These are phyloP conservation scores for Aspergillus biplanus DNA, from an alignment of 495 filamentous ascomycete species.

Conservation along the genomic window DNA sequence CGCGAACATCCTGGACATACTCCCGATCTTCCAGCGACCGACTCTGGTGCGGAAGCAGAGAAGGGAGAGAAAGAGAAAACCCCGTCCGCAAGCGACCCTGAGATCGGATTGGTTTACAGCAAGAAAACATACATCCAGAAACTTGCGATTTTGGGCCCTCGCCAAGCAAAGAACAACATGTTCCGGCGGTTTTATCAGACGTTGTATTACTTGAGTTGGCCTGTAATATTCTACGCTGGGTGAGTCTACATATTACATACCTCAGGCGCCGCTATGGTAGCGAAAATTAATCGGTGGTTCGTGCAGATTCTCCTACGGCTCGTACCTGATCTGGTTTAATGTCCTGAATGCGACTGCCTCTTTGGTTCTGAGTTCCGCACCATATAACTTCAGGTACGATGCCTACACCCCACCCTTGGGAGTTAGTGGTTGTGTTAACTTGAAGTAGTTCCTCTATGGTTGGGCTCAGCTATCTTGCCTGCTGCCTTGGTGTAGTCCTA, in stretches of 20 bases:
- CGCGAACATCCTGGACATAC: conserved; percentile 31
- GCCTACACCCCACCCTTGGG: neutral
- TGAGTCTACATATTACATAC: conserved; percentile 14
- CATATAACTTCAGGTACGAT: conserved; percentile 59
- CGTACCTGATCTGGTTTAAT: conserved; percentile 67
- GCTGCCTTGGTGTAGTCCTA: conserved; percentile 56
- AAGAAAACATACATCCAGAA: conserved; percentile 57
- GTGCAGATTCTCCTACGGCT: conserved; percentile 61
- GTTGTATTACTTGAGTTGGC: conserved; percentile 56
- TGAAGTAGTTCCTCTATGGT: conserved; percentile 56
- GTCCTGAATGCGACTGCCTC: conserved; percentile 68
- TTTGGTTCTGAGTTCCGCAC: conserved; percentile 56
- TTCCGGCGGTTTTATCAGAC: conserved; percentile 41
- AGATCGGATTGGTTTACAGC: conserved; percentile 30
- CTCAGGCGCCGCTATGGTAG: neutral
- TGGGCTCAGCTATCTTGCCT: conserved; percentile 63
- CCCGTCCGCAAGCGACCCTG: conserved; percentile 18
- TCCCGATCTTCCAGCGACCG: conserved; percentile 16
- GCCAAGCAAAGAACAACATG: conserved; percentile 58
- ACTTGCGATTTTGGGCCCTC: conserved; percentile 50
- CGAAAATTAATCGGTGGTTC: conserved; percentile 10
- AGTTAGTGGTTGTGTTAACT: neutral
- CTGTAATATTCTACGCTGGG: conserved; percentile 68
- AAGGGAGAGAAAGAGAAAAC: conserved; percentile 31
- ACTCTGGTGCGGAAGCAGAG: conserved; percentile 20